Conservation (phyloP, 2,329 filamentous ascomycete genomes). For the Alternaria solani region DNA sequence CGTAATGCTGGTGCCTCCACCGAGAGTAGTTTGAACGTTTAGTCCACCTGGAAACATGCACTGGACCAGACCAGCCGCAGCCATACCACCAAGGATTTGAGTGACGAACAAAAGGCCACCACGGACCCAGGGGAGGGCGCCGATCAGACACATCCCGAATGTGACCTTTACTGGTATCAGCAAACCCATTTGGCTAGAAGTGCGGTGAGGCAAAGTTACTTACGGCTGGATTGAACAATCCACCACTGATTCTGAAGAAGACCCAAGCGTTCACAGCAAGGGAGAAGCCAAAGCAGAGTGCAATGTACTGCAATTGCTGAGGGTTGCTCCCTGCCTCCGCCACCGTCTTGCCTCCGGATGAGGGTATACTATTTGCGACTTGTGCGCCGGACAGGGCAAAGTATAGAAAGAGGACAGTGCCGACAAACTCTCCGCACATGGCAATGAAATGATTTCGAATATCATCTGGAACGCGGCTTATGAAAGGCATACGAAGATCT, state of each 20-base stretch:
- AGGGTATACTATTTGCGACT: constrained; percentile 49
- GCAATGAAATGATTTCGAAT: constrained; percentile 28
- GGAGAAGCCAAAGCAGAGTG: constrained; percentile 52
- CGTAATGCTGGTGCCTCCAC: constrained; percentile 18
- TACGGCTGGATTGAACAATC: constrained; percentile 36
- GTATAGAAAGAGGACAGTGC: constrained; percentile 53
- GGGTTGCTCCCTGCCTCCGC: constrained; percentile 43
- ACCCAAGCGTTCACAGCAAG: constrained; percentile 53
- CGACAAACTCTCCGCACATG: constrained; percentile 50
- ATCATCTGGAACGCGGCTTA: constrained; percentile 18
- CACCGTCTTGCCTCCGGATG: constrained; percentile 18
- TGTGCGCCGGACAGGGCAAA: constrained; percentile 52
- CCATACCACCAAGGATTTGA: constrained; percentile 36
- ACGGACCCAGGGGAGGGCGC: constrained; percentile 24
- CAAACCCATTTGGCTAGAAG: not conserved
- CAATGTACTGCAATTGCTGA: constrained; percentile 50
- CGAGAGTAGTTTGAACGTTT: constrained; percentile 29
- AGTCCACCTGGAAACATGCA: constrained; percentile 35
- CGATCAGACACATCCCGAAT: constrained; percentile 42
- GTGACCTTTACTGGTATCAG: constrained; percentile 23
- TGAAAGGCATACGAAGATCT: constrained; percentile 19
- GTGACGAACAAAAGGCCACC: constrained; percentile 28
- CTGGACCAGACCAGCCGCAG: constrained; percentile 34
- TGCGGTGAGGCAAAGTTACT: not conserved
- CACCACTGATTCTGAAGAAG: constrained; percentile 38